A percentile compares a stretch with the other conserved stretches of the same genome.
These are phyloP conservation scores for Cordyceps fumosorosea DNA, from an alignment of 2,329 filamentous ascomycete genomes.

Conservation along the genomic window DNA sequence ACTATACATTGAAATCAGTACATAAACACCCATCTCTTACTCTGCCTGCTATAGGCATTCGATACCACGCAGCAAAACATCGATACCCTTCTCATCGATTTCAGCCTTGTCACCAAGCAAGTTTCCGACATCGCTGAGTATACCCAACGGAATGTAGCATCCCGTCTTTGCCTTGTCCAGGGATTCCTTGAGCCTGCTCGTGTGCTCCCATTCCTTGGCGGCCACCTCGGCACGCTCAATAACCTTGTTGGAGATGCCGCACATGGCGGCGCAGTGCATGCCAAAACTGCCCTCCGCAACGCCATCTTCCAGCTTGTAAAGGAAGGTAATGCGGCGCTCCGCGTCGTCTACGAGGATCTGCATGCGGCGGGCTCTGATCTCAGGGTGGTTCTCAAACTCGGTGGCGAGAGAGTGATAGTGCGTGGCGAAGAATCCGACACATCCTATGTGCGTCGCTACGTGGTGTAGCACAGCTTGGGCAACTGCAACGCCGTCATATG, in stretches of 20 bases:
- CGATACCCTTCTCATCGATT: conserved; percentile 44
- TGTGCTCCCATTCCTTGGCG: conserved; percentile 91
- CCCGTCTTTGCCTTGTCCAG: conserved; percentile 73
- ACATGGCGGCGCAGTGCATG: conserved; percentile 99
- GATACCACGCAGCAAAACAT: conserved; percentile 55
- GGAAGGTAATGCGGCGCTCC: conserved; percentile 82
- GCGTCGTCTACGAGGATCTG: conserved; percentile 86
- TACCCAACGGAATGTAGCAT: conserved; percentile 75
- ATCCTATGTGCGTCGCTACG: conserved; percentile 85
- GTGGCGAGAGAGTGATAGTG: conserved; percentile 93
- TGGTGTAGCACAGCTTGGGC: conserved; percentile 97
- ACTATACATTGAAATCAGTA: background rate
- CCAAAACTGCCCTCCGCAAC: conserved; percentile 96
- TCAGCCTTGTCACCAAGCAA: conserved; percentile 56
- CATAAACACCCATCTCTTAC: background rate
- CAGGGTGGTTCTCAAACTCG: conserved; percentile 84
- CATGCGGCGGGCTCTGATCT: conserved; percentile 84
- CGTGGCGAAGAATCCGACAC: conserved; percentile 93
- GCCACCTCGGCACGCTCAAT: conserved; percentile 84
- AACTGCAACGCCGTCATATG: conserved; percentile 93
- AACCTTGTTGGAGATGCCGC: conserved; percentile 76
- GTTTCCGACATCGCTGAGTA: conserved; percentile 82
- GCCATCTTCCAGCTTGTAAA: conserved; percentile 89
- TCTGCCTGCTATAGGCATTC: conserved; percentile 41
- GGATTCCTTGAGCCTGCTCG: conserved; percentile 80